Evolutionary conservation across 768 basidiomycete genomes (phyloP).

Genomic region (Mycena albidolilacea): DNA sequence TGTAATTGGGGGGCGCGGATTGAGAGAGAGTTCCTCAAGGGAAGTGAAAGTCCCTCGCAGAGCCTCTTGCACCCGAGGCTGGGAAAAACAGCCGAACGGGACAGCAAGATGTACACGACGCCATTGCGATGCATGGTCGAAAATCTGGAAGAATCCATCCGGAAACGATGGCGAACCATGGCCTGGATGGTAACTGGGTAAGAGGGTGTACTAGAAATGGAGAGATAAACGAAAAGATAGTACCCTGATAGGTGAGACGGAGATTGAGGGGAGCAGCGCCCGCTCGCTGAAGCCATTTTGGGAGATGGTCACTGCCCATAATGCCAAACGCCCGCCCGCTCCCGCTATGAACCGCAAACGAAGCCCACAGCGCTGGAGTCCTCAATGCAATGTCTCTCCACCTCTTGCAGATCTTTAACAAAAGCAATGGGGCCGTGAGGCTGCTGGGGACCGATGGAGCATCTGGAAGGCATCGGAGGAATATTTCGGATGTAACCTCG

Average conservation of each 20-base stretch:
- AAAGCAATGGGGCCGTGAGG: constrained; percentile 1
- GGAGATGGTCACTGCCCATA: constrained; percentile 2
- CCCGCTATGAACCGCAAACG: constrained; percentile 4
- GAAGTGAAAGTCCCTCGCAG: constrained; percentile 6
- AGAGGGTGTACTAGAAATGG: not conserved
- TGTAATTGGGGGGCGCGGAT: not conserved
- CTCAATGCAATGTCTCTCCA: constrained; percentile 3
- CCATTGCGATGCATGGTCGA: constrained; percentile 6
- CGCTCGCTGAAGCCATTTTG: constrained; percentile 4
- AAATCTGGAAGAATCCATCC: constrained; percentile 3
- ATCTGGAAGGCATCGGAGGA: constrained; percentile 8
- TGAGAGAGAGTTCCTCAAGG: constrained; percentile 2
- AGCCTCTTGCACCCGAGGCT: not conserved
- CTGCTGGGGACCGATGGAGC: constrained; percentile 8
- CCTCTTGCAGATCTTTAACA: constrained; percentile 9
- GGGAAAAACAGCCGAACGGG: constrained; percentile 6
- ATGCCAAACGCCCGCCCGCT: constrained; percentile 2
- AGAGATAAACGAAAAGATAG: constrained; percentile 4
- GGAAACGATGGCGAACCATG: constrained; percentile 7
- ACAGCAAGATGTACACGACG: constrained; percentile 1
- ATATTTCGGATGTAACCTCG: constrained; percentile 11
- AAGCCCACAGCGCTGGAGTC: constrained; percentile 6
- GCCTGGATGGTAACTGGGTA: constrained; percentile 3
- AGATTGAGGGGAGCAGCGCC: constrained; percentile 9
- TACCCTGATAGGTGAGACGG: constrained; percentile 5